Percentiles rank a stretch among this genome's conserved stretches.
Evolutionary conservation across 257 asterid species (phyloP).

Genomic region (Voacanga thouarsii): DNA sequence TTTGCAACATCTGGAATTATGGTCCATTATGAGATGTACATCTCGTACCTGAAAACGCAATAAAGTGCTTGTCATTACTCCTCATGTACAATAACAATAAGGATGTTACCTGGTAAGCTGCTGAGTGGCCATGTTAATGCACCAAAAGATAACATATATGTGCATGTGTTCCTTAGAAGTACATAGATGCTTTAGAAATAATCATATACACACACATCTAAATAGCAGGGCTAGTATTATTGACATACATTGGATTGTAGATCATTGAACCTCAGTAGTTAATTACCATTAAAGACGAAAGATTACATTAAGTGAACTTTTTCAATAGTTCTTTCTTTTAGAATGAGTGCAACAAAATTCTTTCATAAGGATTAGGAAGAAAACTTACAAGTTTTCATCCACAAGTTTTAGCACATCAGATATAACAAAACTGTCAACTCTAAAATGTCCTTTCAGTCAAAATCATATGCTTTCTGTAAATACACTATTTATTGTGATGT

Average conservation of each 20-base stretch:
- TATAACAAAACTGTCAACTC: neutral
- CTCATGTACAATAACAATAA: neutral
- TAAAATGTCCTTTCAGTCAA: neutral
- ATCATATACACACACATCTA: neutral
- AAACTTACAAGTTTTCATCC: neutral
- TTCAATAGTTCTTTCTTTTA: too few relatives aligned
- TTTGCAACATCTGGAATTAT: conserved; percentile 66
- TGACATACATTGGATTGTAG: neutral
- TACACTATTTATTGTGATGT: neutral
- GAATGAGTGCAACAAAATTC: neutral
- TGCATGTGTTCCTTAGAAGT: neutral
- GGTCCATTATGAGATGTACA: conserved; percentile 71
- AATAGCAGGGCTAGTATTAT: neutral
- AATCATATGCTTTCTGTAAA: neutral
- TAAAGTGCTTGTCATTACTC: too few relatives aligned
- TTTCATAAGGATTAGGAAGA: neutral
- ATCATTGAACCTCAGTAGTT: neutral
- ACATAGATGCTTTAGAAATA: neutral
- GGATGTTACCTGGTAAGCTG: neutral
- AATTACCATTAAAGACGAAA: too few relatives aligned
- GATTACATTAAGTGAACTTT: neutral
- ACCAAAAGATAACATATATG: neutral
- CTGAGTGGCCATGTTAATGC: neutral
- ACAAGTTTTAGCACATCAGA: neutral
- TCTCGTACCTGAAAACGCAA: conserved; percentile 54